phyloP scores from a whole-genome alignment of 2,329 filamentous ascomycete genomes.

The Aspergillus neoniger region DNA sequence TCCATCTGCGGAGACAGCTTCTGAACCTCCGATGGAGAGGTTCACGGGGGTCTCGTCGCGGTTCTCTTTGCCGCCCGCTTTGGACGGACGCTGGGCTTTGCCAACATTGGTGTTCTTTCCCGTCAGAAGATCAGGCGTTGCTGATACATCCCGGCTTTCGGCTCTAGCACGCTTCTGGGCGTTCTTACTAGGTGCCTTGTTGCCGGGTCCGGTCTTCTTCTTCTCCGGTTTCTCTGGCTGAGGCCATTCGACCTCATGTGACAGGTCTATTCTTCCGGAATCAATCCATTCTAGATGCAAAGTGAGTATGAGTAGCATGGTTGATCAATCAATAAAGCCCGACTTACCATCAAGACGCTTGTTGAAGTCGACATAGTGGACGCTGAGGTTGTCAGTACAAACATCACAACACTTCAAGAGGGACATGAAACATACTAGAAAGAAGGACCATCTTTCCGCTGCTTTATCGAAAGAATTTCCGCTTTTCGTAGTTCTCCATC shows the following conservation, averaged over 20 bases:
- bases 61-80: constrained; percentile 64
- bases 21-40: constrained; percentile 35
- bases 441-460: constrained; percentile 81
- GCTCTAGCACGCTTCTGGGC: constrained; percentile 55
- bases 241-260: constrained; percentile 94
- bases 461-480: constrained; percentile 92
- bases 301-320: constrained; percentile 37
- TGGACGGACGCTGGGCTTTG: constrained; percentile 52
- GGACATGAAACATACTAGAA: constrained; percentile 69
- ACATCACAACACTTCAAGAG: background rate
- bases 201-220: constrained; percentile 65
- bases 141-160: constrained; percentile 57
- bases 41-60: constrained; percentile 43
- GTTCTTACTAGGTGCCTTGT: constrained; percentile 60
- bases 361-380: constrained; percentile 98
- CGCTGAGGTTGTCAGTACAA: constrained; percentile 47
- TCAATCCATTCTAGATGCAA: constrained; percentile 79
- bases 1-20: constrained; percentile 40
- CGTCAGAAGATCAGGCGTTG: constrained; percentile 55
- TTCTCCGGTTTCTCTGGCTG: constrained; percentile 87
- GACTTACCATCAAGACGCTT: constrained; percentile 67
- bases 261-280: constrained; percentile 77
- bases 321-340: background rate
- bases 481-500: constrained; percentile 85
- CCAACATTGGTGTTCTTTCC: constrained; percentile 52